These are phyloP conservation scores for Coemansia sp. DNA, from an alignment of 192 early-diverging fungal genomes.

Conservation along the genomic window DNA sequence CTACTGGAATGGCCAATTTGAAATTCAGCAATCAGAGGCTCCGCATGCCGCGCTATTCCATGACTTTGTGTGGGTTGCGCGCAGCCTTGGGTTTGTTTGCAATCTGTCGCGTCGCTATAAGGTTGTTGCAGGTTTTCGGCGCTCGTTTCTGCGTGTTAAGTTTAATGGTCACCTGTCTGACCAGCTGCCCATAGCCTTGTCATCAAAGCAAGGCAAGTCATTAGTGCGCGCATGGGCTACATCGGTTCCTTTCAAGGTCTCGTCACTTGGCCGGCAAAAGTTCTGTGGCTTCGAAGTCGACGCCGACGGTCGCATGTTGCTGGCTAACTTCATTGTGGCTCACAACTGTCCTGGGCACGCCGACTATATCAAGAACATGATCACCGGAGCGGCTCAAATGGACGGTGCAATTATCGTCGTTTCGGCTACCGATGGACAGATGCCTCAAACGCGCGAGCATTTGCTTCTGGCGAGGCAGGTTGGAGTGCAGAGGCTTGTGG, in stretches of 20 bases:
- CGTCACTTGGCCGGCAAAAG: constrained; percentile 5
- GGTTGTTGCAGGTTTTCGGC: not conserved
- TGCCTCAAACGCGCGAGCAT: constrained; percentile 99
- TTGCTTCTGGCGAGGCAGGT: constrained; percentile 94
- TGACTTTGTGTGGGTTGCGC: constrained; percentile 27
- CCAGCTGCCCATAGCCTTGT: constrained; percentile 13
- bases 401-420: constrained; percentile 99
- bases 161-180: constrained; percentile 3
- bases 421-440: constrained; percentile 95
- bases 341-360: constrained; percentile 87
- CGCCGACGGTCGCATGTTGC: constrained; percentile 29
- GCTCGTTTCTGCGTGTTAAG: not conserved
- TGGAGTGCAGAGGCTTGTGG: constrained; percentile 86
- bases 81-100: constrained; percentile 35
- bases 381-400: constrained; percentile 96
- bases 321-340: constrained; percentile 28
- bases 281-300: constrained; percentile 34
- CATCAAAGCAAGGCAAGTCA: not conserved
- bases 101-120: not conserved
- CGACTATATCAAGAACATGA: constrained; percentile 99
- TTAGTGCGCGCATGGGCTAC: not conserved
- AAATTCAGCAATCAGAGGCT: not conserved
- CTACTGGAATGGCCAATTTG: constrained; percentile 17
- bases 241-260: constrained; percentile 21
- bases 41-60: constrained; percentile 1